These are phyloP conservation scores for Fraxinus sp. DNA, from an alignment of 305 asterid genomes.

Conservation along the genomic window DNA sequence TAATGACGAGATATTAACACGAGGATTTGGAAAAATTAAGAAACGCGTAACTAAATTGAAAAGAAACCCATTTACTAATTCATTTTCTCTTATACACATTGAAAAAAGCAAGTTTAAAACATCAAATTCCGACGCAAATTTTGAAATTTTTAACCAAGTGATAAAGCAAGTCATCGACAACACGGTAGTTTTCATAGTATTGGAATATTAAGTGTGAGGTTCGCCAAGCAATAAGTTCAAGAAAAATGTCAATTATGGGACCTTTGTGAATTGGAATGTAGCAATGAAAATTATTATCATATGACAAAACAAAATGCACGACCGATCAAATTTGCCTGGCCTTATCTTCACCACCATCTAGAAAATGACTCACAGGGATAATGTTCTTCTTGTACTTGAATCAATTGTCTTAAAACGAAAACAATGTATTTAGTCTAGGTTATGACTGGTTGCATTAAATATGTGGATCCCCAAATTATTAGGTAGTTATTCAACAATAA, in stretches of 20 bases:
- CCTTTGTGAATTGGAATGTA: neutral
- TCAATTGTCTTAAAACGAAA: neutral
- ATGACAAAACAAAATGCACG: neutral
- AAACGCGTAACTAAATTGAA: neutral
- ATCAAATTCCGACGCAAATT: neutral
- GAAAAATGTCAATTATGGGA: neutral
- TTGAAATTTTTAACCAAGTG: neutral
- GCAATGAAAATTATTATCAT: neutral
- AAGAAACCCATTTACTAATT: neutral
- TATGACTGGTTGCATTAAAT: neutral
- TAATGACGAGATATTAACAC: neutral
- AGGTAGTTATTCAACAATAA: neutral
- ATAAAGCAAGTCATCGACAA: neutral
- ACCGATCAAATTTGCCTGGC: neutral
- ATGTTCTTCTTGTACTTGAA: neutral
- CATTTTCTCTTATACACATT: neutral
- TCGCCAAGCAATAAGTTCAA: neutral
- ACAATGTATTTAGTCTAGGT: slow-evolving; percentile 5
- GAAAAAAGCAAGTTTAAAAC: neutral
- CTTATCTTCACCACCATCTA: neutral
- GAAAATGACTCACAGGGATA: neutral
- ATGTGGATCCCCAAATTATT: neutral
- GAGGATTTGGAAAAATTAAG: neutral
- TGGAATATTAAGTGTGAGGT: neutral
- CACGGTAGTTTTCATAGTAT: neutral